These are phyloP conservation scores for Schizophyllum amplum DNA, from an alignment of 1,284 basidiomycete species.

Conservation along the genomic window DNA sequence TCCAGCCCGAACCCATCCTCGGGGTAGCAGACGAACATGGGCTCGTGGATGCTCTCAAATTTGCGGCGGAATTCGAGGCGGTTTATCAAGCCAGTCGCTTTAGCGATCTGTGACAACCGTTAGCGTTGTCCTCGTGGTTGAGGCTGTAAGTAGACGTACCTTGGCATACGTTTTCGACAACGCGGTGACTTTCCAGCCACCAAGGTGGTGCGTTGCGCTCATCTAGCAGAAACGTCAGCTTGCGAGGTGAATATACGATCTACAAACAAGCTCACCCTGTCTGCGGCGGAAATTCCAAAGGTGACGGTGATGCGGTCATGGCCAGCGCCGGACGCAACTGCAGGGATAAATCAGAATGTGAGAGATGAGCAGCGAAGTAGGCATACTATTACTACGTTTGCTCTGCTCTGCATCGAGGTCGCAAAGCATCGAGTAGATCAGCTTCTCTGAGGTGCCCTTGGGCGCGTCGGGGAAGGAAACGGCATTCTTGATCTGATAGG, in stretches of 20 bases:
- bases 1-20: constrained; percentile 34
- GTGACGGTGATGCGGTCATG: constrained; percentile 25
- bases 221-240: constrained; percentile 12
- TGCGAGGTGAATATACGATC: neutral
- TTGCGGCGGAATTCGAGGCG: constrained; percentile 35
- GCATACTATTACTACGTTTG: constrained; percentile 7
- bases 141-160: neutral
- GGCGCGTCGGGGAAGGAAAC: constrained; percentile 36
- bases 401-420: constrained; percentile 26
- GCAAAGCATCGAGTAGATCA: constrained; percentile 33
- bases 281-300: constrained; percentile 35
- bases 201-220: constrained; percentile 29
- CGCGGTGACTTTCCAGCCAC: constrained; percentile 33
- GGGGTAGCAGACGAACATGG: constrained; percentile 39
- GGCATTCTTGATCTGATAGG: constrained; percentile 40
- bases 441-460: constrained; percentile 36
- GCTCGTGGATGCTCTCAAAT: constrained; percentile 29
- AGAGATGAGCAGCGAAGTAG: too few relatives aligned
- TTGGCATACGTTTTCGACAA: constrained; percentile 30
- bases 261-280: constrained; percentile 1
- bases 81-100: constrained; percentile 26
- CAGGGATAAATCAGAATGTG: too few relatives aligned
- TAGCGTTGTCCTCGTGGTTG: neutral
- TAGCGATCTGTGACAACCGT: constrained; percentile 16
- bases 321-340: constrained; percentile 2